Evolutionary conservation across 331 rosid species (phyloP), one percentile per base, ranked within the genome.

Genomic region (Malus hybrid): DNA sequence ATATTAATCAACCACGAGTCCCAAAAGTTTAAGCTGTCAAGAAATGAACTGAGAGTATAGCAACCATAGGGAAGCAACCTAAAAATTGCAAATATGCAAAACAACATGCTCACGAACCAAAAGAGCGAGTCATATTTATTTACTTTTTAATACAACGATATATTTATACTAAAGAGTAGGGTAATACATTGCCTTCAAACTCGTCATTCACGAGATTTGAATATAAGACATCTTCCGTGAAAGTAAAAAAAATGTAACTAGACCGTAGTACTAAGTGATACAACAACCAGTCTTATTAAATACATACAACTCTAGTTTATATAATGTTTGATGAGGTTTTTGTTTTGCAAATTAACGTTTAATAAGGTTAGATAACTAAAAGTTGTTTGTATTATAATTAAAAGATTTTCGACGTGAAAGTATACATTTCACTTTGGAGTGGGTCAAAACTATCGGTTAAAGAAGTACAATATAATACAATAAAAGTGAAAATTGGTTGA

Each of bases 211-310:
- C 8, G 1, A 50, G 7, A 15, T 50, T 15, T 1, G 0, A 50
- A 50, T 0, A 2, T 16, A 16, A 16, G 0, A 50, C 2, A 42
- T 50, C n/a, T 16, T 3, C 1, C 1, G 0, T 50, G 6, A 15
- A 15, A 50, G n/a, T 50, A 0, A 50, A 50, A 2, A 50, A 0
- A 50, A 50, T 50, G 1, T 16, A 6, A 50, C 1, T 50, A 15
- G 9, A 15, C 0, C n/a, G 0, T 16, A 15, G 4, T 50, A 50
- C 2, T 16, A 15, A 50, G n/a, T 50, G 56, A 5, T 2, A 50
- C 9, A 50, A 15, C 1, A 50, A 50, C 1, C 9, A 6, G 0
- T 50, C 9, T 16, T 50, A 50, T 50, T 50, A 50, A 50, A 50
- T 50, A 6, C n/a, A 6, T 50, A 50, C 56, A 50, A 50, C 8